phyloP scores from a whole-genome alignment of 805 yeast genomes.

The Wickerhamiella cacticola region DNA sequence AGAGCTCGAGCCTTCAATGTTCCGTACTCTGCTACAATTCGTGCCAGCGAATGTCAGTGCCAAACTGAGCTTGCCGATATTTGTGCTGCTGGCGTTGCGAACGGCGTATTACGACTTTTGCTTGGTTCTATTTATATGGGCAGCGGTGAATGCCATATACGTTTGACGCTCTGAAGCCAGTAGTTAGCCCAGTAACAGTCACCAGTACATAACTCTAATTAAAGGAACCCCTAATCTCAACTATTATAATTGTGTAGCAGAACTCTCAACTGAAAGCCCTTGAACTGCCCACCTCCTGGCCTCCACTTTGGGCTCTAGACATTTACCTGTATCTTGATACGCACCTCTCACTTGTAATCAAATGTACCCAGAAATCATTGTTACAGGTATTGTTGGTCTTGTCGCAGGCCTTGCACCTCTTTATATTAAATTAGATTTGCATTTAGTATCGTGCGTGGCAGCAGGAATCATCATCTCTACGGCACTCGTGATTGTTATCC shows the following conservation, averaged over 20 bases:
- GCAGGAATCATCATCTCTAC: slow-evolving; percentile 53
- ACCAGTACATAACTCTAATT: too few relatives aligned
- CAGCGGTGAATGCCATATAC: not conserved
- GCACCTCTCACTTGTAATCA: not conserved
- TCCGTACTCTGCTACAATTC: slow-evolving; percentile 23
- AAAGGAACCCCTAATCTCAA: too few relatives aligned
- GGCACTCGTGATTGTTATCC: slow-evolving; percentile 45
- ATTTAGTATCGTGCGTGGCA: slow-evolving; percentile 39
- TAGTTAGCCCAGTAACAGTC: too few relatives aligned
- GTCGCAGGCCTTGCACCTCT: slow-evolving; percentile 23
- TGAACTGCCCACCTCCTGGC: not conserved
- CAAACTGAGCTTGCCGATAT: slow-evolving; percentile 19
- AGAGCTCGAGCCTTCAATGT: slow-evolving; percentile 18
- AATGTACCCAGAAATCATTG: slow-evolving; percentile 17
- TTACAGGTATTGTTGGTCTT: slow-evolving; percentile 21
- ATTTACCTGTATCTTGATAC: too few relatives aligned
- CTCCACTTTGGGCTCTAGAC: too few relatives aligned
- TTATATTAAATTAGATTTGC: slow-evolving; percentile 11
- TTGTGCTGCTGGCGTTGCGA: slow-evolving; percentile 16
- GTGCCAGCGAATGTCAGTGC: slow-evolving; percentile 24
- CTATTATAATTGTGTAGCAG: slow-evolving; percentile 19
- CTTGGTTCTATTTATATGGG: slow-evolving; percentile 22
- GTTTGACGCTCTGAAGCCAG: too few relatives aligned
- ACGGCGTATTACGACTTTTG: slow-evolving; percentile 23
- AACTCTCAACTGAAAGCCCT: not conserved